phyloP scores from a whole-genome alignment of 176 grass and related monocot genomes.

The Leersia perrieri region DNA sequence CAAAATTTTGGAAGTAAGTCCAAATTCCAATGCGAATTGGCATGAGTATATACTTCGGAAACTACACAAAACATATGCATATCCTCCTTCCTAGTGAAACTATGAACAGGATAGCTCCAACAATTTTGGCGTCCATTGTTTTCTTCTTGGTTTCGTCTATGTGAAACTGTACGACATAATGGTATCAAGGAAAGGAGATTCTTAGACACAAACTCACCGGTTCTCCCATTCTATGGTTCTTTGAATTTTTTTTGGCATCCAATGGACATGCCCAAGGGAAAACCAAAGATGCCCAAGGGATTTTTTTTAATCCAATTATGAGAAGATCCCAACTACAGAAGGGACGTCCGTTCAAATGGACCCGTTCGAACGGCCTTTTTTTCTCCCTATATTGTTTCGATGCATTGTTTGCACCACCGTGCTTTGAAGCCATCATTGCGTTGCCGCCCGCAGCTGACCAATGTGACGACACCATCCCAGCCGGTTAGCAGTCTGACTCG shows the following conservation, averaged over 20 bases:
- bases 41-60: neutral
- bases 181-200: slow-evolving; percentile 5
- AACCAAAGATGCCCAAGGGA: neutral
- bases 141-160: neutral
- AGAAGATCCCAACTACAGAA: too few relatives aligned
- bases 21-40: neutral
- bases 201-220: neutral
- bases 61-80: neutral
- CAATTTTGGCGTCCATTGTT: slow-evolving; percentile 11
- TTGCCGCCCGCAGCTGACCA: too few relatives aligned
- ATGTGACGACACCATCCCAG: too few relatives aligned
- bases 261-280: neutral
- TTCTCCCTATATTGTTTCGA: too few relatives aligned
- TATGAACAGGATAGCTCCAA: slow-evolving; percentile 17
- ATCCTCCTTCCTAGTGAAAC: slow-evolving; percentile 22
- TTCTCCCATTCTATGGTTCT: neutral
- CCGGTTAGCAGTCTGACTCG: too few relatives aligned
- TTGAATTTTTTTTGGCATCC: neutral
- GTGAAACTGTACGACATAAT: neutral
- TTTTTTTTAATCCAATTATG: too few relatives aligned
- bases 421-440: too few relatives aligned
- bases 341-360: too few relatives aligned
- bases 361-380: too few relatives aligned
- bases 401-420: too few relatives aligned
- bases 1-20: neutral